phyloP scores from a whole-genome alignment of 2,329 filamentous ascomycete genomes.

The Ploettnerulaceae sp. region DNA sequence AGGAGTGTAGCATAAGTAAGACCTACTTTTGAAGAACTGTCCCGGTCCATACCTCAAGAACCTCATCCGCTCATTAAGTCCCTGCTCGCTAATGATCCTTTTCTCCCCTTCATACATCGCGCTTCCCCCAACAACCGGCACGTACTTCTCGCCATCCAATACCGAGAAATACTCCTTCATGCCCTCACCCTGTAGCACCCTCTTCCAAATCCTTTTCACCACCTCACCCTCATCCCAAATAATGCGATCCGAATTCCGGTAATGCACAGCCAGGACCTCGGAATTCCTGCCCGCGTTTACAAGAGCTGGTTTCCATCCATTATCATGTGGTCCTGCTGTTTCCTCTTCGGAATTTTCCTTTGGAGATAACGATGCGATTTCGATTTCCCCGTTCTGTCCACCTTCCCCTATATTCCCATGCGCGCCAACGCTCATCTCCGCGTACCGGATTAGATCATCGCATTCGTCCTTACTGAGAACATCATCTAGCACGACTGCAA shows the following conservation, averaged over 20 bases:
- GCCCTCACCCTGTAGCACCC: conserved; percentile 46
- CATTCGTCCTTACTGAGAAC: conserved; percentile 60
- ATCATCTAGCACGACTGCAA: conserved; percentile 60
- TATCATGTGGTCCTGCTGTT: conserved; percentile 20
- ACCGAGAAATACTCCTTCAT: conserved; percentile 39
- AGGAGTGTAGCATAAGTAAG: conserved; percentile 15
- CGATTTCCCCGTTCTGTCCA: neutral
- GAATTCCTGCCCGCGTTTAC: conserved; percentile 59
- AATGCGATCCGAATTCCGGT: conserved; percentile 69
- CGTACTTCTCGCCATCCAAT: conserved; percentile 31
- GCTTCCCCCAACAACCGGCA: conserved; percentile 35
- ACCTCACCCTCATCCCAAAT: conserved; percentile 65
- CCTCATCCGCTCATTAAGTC: conserved; percentile 68
- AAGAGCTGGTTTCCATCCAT: conserved; percentile 62
- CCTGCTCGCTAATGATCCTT: conserved; percentile 22
- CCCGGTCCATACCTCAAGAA: conserved; percentile 69
- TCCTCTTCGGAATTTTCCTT: neutral
- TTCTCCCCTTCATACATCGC: conserved; percentile 17
- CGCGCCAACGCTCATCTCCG: conserved; percentile 43
- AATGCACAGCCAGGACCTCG: conserved; percentile 52
- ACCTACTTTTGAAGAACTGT: conserved; percentile 60
- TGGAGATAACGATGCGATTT: too few relatives aligned
- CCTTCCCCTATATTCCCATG: conserved; percentile 25
- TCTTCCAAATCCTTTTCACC: conserved; percentile 56
- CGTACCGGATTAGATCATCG: conserved; percentile 44